A percentile compares a stretch with the other conserved stretches of the same genome.
These are phyloP conservation scores for Cucumis melo DNA, from an alignment of 306 rosid species.

Conservation along the genomic window DNA sequence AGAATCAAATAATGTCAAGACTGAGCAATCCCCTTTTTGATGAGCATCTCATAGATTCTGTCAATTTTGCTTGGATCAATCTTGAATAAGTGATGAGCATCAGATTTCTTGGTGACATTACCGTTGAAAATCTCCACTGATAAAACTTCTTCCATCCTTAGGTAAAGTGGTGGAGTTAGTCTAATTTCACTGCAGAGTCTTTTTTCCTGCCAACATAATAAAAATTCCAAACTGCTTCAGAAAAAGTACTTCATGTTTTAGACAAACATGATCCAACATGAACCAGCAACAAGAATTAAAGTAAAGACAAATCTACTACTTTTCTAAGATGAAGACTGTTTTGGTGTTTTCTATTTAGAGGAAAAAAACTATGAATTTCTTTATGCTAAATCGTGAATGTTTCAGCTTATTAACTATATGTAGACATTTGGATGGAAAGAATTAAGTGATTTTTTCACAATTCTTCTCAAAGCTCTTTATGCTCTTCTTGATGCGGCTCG, in stretches of 20 bases:
- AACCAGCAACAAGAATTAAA: neutral
- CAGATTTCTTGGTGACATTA: constrained; percentile 40
- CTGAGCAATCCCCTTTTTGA: constrained; percentile 70
- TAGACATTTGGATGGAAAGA: too few species aligned
- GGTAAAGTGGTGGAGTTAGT: constrained; percentile 47
- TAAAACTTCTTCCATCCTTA: constrained; percentile 64
- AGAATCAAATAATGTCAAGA: constrained; percentile 23
- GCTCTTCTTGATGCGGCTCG: too few species aligned
- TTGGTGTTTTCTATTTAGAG: neutral
- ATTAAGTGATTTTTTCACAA: too few species aligned
- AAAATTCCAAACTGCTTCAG: constrained; percentile 7
- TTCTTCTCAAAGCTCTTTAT: too few species aligned
- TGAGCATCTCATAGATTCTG: constrained; percentile 75
- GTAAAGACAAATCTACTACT: neutral
- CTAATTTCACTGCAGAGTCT: constrained; percentile 53
- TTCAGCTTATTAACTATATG: neutral
- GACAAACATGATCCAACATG: neutral
- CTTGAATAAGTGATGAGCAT: constrained; percentile 71
- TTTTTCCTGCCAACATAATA: constrained; percentile 51
- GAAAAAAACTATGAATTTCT: neutral
- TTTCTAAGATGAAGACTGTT: neutral
- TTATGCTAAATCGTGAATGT: neutral
- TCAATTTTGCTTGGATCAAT: constrained; percentile 56
- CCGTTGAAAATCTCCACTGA: constrained; percentile 52
- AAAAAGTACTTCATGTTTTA: neutral